phyloP scores from a whole-genome alignment of 2,329 filamentous ascomycete species.

The Hyphodiscus sp. region DNA sequence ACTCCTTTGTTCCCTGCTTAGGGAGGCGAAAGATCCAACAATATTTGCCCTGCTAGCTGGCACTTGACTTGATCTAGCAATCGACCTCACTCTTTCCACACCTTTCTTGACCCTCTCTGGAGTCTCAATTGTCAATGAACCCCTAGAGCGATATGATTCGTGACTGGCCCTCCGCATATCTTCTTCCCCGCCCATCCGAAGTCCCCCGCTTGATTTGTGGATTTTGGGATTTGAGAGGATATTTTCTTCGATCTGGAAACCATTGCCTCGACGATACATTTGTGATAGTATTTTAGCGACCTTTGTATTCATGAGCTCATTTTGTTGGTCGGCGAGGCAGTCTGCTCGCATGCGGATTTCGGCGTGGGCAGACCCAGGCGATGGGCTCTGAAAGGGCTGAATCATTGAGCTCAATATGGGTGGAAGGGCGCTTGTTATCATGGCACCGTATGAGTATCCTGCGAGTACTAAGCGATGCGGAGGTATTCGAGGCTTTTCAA shows the following conservation, averaged over 20 bases:
- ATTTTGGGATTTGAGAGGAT: conserved; percentile 10
- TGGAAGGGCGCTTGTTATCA: conserved; percentile 70
- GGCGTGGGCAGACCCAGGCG: conserved; percentile 51
- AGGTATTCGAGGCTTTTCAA: background rate
- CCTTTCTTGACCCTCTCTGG: conserved; percentile 33
- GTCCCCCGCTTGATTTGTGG: conserved; percentile 17
- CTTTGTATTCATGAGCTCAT: conserved; percentile 17
- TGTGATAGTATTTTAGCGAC: conserved; percentile 13
- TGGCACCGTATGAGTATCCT: conserved; percentile 87
- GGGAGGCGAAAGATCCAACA: conserved; percentile 11
- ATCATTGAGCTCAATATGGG: conserved; percentile 37
- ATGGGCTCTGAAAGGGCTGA: conserved; percentile 48
- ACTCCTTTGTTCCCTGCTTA: conserved; percentile 27
- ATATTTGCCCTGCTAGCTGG: conserved; percentile 27
- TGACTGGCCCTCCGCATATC: conserved; percentile 32
- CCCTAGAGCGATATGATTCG: conserved; percentile 25
- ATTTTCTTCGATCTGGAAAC: conserved; percentile 14
- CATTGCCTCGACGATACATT: conserved; percentile 11
- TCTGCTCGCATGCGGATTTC: conserved; percentile 67
- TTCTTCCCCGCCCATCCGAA: conserved; percentile 28
- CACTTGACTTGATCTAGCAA: conserved; percentile 22
- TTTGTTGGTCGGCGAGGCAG: conserved; percentile 59
- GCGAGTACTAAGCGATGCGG: conserved; percentile 50
- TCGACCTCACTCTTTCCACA: conserved; percentile 33
- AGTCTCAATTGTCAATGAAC: conserved; percentile 27